Conservation (phyloP, 2,329 filamentous ascomycete species). For the Ilyonectria robusta region DNA sequence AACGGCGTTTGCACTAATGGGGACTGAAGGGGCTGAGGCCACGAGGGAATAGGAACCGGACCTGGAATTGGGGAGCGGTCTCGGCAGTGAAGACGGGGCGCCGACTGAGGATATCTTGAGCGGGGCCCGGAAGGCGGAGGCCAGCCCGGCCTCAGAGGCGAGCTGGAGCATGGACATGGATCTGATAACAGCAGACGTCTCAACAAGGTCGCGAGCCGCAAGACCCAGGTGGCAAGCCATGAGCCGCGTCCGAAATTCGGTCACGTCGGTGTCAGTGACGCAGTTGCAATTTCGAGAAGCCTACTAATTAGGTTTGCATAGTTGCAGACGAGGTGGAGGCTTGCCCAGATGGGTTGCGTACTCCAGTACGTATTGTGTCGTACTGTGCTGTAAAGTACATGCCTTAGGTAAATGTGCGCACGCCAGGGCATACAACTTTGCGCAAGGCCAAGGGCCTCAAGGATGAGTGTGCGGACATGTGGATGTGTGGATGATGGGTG, state of each 20-base stretch:
- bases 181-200: constrained; percentile 7
- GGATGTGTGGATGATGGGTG: constrained; percentile 2
- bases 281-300: constrained; percentile 30
- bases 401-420: background rate
- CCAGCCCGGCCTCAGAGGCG: background rate
- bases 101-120: constrained; percentile 13
- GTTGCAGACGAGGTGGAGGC: constrained; percentile 25
- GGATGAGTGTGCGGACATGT: background rate
- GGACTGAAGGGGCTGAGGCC: constrained; percentile 1
- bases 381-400: constrained; percentile 11
- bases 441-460: constrained; percentile 13
- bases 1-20: constrained; percentile 8
- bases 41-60: background rate
- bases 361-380: constrained; percentile 3
- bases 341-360: constrained; percentile 14
- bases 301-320: constrained; percentile 20
- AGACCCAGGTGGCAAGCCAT: constrained; percentile 3
- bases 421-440: background rate
- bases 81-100: constrained; percentile 24
- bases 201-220: constrained; percentile 8
- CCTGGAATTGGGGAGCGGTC: constrained; percentile 25
- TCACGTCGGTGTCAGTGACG: constrained; percentile 15
- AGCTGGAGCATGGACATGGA: constrained; percentile 8
- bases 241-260: constrained; percentile 22
- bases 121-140: constrained; percentile 1